Evolutionary conservation across 2,329 filamentous ascomycete genomes (phyloP).

Genomic region (Drechslera avenae): DNA sequence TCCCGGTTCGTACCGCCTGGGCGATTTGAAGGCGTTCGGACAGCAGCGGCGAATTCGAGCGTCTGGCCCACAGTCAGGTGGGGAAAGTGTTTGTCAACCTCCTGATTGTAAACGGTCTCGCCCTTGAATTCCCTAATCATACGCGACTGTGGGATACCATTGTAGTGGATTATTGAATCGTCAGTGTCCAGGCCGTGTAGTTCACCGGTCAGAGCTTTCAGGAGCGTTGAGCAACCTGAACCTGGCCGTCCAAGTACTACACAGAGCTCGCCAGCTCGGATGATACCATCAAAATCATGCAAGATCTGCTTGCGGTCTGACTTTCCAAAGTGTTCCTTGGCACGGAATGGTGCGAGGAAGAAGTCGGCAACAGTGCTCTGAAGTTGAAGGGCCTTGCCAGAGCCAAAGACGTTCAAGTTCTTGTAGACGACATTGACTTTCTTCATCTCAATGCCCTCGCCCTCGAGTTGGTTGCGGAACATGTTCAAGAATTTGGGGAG

Average conservation of each 20-base stretch:
- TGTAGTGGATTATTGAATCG: slow-evolving; percentile 64
- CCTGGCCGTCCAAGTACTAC: slow-evolving; percentile 57
- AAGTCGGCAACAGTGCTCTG: slow-evolving; percentile 69
- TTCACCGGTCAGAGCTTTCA: slow-evolving; percentile 67
- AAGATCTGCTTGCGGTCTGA: slow-evolving; percentile 61
- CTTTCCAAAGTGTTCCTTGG: slow-evolving; percentile 57
- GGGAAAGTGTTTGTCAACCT: slow-evolving; percentile 60
- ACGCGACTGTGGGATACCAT: slow-evolving; percentile 55
- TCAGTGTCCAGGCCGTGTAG: slow-evolving; percentile 63
- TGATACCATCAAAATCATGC: slow-evolving; percentile 58
- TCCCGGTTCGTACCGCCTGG: slow-evolving; percentile 46
- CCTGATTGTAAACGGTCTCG: slow-evolving; percentile 54
- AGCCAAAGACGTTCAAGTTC: slow-evolving; percentile 69
- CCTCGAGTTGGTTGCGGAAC: slow-evolving; percentile 57
- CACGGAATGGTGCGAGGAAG: slow-evolving; percentile 62
- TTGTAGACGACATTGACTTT: slow-evolving; percentile 67
- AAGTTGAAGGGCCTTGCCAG: slow-evolving; percentile 68
- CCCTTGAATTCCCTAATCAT: slow-evolving; percentile 56
- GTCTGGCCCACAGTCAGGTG: slow-evolving; percentile 64
- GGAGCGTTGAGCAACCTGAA: slow-evolving; percentile 67
- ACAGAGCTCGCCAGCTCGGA: slow-evolving; percentile 57
- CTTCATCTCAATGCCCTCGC: slow-evolving; percentile 60
- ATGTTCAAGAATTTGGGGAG: slow-evolving; percentile 59
- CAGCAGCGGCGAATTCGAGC: slow-evolving; percentile 60
- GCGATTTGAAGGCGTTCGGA: slow-evolving; percentile 55